Conservation (phyloP, 805 yeast species). For the Candida multigemmis region DNA sequence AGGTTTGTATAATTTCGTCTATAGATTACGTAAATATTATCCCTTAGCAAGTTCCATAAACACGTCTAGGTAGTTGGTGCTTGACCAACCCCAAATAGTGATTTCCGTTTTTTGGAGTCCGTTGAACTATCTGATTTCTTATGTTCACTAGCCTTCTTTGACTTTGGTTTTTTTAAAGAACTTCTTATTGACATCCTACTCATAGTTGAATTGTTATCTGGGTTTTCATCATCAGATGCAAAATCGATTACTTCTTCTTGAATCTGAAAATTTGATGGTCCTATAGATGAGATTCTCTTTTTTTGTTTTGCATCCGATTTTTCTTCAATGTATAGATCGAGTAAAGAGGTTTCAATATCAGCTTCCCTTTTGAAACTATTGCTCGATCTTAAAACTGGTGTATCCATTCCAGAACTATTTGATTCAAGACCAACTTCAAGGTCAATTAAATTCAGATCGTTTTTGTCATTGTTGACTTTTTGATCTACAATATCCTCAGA, state of each 20-base stretch:
- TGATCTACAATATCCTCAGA: not conserved
- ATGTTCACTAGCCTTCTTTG: slow-evolving; percentile 20
- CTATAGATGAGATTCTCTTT: slow-evolving; percentile 17
- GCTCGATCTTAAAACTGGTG: slow-evolving; percentile 9
- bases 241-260: slow-evolving; percentile 37
- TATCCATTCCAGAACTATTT: slow-evolving; percentile 10
- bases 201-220: slow-evolving; percentile 25
- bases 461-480: not conserved
- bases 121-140: slow-evolving; percentile 16
- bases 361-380: slow-evolving; percentile 1
- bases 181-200: slow-evolving; percentile 30
- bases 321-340: slow-evolving; percentile 18
- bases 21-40: too few relatives aligned
- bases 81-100: slow-evolving; percentile 12
- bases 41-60: too few relatives aligned
- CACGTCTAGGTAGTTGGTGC: too few relatives aligned
- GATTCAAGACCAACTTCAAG: slow-evolving; percentile 25
- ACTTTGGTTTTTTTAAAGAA: slow-evolving; percentile 22
- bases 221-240: slow-evolving; percentile 37
- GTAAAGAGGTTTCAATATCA: slow-evolving; percentile 10
- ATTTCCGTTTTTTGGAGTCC: slow-evolving; percentile 9
- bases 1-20: too few relatives aligned
- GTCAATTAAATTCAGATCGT: slow-evolving; percentile 23
- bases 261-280: slow-evolving; percentile 20
- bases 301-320: slow-evolving; percentile 20